A percentile compares a stretch with the other conserved stretches of the same genome.
Conservation (phyloP, 1,284 basidiomycete species). For the Leccinum pallidistipes region DNA sequence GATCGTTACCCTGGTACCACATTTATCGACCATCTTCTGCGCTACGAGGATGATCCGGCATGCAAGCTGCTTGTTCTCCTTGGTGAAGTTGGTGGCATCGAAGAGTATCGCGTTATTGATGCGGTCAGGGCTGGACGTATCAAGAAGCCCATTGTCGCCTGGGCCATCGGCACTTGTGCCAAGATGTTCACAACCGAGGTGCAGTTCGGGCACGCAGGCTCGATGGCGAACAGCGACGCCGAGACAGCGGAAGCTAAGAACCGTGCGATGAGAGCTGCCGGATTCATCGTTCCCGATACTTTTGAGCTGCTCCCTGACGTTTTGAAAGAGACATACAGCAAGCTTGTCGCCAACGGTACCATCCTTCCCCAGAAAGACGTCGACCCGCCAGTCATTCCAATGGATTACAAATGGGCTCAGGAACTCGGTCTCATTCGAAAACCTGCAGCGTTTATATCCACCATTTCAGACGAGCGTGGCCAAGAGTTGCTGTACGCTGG, state of each 20-base stretch:
- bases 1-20: constrained; percentile 98
- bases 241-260: constrained; percentile 99
- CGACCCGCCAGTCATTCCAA: constrained; percentile 94
- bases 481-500: constrained; percentile 98
- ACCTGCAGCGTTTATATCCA: constrained; percentile 99
- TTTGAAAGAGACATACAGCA: constrained; percentile 84
- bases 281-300: constrained; percentile 96
- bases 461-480: constrained; percentile 98
- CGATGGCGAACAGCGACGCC: constrained; percentile 95
- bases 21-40: constrained; percentile 98
- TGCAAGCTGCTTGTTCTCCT: constrained; percentile 99
- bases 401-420: constrained; percentile 99
- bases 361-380: constrained; percentile 79
- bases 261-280: constrained; percentile 90
- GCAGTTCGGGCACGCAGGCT: constrained; percentile 98
- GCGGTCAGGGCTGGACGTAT: constrained; percentile 94
- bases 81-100: constrained; percentile 98
- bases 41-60: constrained; percentile 95
- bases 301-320: constrained; percentile 94
- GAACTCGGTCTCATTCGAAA: constrained; percentile 98
- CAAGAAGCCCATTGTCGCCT: constrained; percentile 98
- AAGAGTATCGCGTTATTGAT: constrained; percentile 99
- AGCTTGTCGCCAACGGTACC: constrained; percentile 70
- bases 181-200: constrained; percentile 99
- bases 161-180: constrained; percentile 99